phyloP scores from a whole-genome alignment of 208 protist genomes.

The Giardia muris region DNA sequence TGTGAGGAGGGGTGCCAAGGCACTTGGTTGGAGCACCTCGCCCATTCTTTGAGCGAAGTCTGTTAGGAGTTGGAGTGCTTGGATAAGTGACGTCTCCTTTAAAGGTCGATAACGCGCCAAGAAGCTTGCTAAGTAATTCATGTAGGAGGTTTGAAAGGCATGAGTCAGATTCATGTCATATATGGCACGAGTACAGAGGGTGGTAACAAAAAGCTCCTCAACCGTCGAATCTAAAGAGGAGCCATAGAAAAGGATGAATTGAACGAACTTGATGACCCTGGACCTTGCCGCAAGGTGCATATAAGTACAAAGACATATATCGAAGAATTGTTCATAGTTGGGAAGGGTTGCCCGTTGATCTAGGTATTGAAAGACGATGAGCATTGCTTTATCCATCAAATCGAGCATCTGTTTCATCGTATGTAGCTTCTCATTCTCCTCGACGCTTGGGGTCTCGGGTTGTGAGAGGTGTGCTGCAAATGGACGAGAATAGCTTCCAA shows the following conservation, averaged over 20 bases:
- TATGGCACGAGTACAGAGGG: neutral
- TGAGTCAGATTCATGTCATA: neutral
- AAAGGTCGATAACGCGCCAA: neutral
- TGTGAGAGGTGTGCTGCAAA: too few relatives aligned
- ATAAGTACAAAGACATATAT: too few relatives aligned
- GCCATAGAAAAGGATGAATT: neutral
- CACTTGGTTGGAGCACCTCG: neutral
- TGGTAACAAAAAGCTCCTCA: neutral
- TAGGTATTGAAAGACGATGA: too few relatives aligned
- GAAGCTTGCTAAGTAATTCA: conserved; percentile 2
- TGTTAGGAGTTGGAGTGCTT: neutral
- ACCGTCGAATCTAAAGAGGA: neutral
- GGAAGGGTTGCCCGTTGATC: too few relatives aligned
- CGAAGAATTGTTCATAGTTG: too few relatives aligned
- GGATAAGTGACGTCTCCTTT: neutral
- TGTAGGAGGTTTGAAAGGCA: neutral
- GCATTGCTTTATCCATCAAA: too few relatives aligned
- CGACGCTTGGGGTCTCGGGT: too few relatives aligned
- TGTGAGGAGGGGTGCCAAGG: neutral
- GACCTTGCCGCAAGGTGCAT: neutral
- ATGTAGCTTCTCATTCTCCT: too few relatives aligned
- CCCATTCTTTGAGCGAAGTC: neutral
- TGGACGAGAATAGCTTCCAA: too few relatives aligned
- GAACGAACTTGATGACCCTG: neutral
- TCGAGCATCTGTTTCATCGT: too few relatives aligned